A percentile compares a stretch with the other conserved stretches of the same genome.
These are phyloP conservation scores for Paraleonurus japonicus DNA, from an alignment of 257 asterid genomes.

Conservation along the genomic window DNA sequence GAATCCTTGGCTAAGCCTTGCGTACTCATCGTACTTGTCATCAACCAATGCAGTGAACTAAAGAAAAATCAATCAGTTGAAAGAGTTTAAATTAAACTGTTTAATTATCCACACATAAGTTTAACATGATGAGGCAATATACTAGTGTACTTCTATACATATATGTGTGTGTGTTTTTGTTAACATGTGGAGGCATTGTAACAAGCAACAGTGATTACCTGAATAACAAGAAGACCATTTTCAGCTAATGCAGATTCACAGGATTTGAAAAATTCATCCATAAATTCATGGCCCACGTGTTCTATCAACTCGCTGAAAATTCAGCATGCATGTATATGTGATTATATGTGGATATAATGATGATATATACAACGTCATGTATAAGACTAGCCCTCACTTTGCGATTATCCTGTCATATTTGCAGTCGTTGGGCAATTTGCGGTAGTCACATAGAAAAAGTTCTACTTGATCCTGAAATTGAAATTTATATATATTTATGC, in stretches of 20 bases:
- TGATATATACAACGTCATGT: too few species aligned
- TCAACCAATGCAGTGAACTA: slow-evolving; percentile 61
- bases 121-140: too few species aligned
- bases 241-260: slow-evolving; percentile 53
- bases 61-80: not conserved
- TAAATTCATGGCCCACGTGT: slow-evolving; percentile 55
- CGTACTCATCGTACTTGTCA: slow-evolving; percentile 52
- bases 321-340: not conserved
- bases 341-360: not conserved
- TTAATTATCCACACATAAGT: not conserved
- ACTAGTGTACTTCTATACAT: too few species aligned
- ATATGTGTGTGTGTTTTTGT: too few species aligned
- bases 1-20: slow-evolving; percentile 56
- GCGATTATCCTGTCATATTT: slow-evolving; percentile 69
- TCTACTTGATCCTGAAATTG: slow-evolving; percentile 47
- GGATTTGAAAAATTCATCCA: slow-evolving; percentile 24
- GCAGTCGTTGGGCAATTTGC: slow-evolving; percentile 46
- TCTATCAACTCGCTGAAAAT: slow-evolving; percentile 64
- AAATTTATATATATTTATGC: not conserved
- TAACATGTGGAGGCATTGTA: too few species aligned
- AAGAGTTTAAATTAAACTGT: too few species aligned
- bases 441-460: slow-evolving; percentile 59
- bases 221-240: slow-evolving; percentile 58
- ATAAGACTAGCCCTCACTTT: slow-evolving; percentile 31
- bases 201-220: too few species aligned